Evolutionary conservation across 768 basidiomycete genomes (phyloP), one percentile per base, ranked within the genome.

Genomic region (Calocybe gangraenosa): DNA sequence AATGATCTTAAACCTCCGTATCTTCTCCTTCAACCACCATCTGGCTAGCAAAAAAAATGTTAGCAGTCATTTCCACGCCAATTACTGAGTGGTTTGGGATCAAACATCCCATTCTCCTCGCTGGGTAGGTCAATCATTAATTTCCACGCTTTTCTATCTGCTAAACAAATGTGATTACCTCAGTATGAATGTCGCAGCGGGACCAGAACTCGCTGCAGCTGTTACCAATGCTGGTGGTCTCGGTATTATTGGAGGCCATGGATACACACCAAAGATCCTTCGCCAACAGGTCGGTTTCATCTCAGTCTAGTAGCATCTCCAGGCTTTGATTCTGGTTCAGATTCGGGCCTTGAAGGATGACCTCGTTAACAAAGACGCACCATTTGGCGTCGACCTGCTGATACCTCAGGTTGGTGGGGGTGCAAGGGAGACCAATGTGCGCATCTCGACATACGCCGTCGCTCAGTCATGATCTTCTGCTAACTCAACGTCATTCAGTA

Each of bases 161-260:
- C n/a, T n/a, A n/a, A n/a, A 6, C 25, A 28, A 5, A 11, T 28
- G 25, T 28, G 11, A 5, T 28, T 5, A 28, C 6, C 25, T 11
- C 25, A 11, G 13, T 35, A 71, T 70, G 70, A 66, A 70, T 47
- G 65, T 68, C 10, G 67, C 65, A 50, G 74, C 75, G 45, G 75
- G 75, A 5, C 74, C 92, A 14, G 91, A 93, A 62, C 79, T 94
- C 19, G 92, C 92, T 14, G 93, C 92, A 32, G 92, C 90, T 31
- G 92, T 95, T 46, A 91, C 90, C 35, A 96, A 95, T 57, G 93
- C 92, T 20, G 92, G 93, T 38, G 93, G 93, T 41, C 55, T 96
- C 34, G 93, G 93, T 51, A 91, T 95, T 41, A 91, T 97, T 49
- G 93, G 93, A 30, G 93, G 93, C 43, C 73, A 87, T 23, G 89